Evolutionary conservation across 208 protist species (phyloP).

Genomic region (Vickermania ingenoplastis): DNA sequence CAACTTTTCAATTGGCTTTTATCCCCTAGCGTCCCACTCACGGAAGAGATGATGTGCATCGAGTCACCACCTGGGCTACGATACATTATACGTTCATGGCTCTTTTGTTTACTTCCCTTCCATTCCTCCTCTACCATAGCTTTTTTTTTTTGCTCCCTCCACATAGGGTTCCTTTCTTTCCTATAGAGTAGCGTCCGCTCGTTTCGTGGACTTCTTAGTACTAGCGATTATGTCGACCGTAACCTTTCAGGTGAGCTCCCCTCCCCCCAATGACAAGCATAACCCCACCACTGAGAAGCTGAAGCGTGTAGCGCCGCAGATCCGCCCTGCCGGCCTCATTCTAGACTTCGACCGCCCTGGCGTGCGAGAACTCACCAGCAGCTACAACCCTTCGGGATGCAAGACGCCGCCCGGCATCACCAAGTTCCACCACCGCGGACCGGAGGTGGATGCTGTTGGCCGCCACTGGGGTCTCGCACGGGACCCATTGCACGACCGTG

Average conservation of each 20-base stretch:
- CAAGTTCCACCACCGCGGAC: slow-evolving; percentile 48
- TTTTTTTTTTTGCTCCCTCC: too few relatives aligned
- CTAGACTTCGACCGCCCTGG: slow-evolving; percentile 33
- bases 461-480: slow-evolving; percentile 41
- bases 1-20: too few relatives aligned
- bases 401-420: slow-evolving; percentile 53
- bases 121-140: too few relatives aligned
- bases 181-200: too few relatives aligned
- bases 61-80: too few relatives aligned
- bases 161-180: too few relatives aligned
- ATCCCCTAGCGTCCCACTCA: too few relatives aligned
- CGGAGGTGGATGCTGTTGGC: slow-evolving; percentile 31
- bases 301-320: slow-evolving; percentile 57
- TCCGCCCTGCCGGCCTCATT: slow-evolving; percentile 53
- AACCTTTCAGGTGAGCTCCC: not conserved
- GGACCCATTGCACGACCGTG: slow-evolving; percentile 34
- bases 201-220: too few relatives aligned
- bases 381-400: slow-evolving; percentile 38
- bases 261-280: too few relatives aligned
- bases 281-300: slow-evolving; percentile 17
- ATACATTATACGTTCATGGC: too few relatives aligned
- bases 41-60: too few relatives aligned
- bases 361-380: slow-evolving; percentile 48
- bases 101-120: too few relatives aligned
- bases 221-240: not conserved